Conservation (phyloP, 2,329 filamentous ascomycete species). For the Pseudopithomyces maydicus region DNA sequence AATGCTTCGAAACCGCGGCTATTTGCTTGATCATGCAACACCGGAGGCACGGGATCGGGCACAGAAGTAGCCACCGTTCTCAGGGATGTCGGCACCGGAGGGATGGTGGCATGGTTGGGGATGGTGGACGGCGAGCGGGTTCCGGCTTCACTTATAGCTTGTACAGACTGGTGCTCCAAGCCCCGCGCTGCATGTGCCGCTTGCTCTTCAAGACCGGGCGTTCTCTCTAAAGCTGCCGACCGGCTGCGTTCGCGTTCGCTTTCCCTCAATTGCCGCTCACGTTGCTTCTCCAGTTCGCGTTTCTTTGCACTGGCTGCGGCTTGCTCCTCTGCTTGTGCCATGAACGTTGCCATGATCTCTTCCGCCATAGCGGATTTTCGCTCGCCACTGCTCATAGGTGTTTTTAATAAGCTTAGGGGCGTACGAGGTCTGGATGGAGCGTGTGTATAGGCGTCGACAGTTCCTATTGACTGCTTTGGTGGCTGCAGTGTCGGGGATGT, state of each 20-base stretch:
- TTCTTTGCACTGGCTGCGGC: background rate
- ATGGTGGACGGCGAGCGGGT: conserved; percentile 43
- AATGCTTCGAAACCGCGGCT: background rate
- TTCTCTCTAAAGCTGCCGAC: background rate
- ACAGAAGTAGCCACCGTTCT: conserved; percentile 30
- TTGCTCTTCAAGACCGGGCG: background rate
- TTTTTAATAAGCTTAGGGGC: conserved; percentile 17
- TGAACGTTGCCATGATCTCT: background rate
- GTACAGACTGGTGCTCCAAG: background rate
- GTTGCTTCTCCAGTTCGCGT: background rate
- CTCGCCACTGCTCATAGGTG: conserved; percentile 17
- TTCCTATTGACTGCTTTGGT: conserved; percentile 29
- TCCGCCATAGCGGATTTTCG: background rate
- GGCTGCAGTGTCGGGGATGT: conserved; percentile 27
- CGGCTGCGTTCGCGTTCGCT: background rate
- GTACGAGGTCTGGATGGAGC: conserved; percentile 24
- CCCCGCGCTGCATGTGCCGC: background rate
- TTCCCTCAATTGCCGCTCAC: background rate
- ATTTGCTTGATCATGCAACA: background rate
- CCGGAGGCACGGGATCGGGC: background rate
- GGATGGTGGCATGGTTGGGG: conserved; percentile 32
- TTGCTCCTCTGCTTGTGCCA: background rate
- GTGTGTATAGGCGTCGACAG: conserved; percentile 17
- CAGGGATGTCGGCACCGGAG: conserved; percentile 32
- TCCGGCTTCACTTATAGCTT: conserved; percentile 11